Conservation (phyloP, 2,329 filamentous ascomycete genomes). For the Seiridium unicorne region DNA sequence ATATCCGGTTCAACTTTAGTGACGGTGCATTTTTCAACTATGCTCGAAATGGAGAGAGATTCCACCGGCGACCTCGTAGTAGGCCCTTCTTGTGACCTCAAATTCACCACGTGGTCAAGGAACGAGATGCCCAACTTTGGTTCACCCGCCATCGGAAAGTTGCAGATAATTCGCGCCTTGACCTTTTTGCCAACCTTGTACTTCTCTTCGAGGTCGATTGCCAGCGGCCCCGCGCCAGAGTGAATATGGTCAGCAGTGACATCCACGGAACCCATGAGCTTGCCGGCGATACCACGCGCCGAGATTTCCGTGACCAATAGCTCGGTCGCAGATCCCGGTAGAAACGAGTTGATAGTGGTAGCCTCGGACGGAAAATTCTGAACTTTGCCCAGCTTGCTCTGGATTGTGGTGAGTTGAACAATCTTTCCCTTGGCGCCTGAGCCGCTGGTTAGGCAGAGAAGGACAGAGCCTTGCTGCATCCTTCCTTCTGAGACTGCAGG, state of each 20-base stretch:
- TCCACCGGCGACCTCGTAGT: conserved; percentile 50
- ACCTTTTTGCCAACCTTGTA: conserved; percentile 83
- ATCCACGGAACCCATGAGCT: conserved; percentile 88
- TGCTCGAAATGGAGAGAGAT: conserved; percentile 67
- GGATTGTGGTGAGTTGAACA: conserved; percentile 78
- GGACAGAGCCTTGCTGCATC: conserved; percentile 79
- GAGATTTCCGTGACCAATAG: conserved; percentile 77
- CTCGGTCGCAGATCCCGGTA: conserved; percentile 89
- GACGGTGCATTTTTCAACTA: conserved; percentile 76
- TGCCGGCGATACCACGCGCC: conserved; percentile 75
- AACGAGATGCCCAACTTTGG: conserved; percentile 87
- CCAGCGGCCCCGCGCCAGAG: conserved; percentile 71
- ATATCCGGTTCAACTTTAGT: conserved; percentile 75
- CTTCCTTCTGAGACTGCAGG: conserved; percentile 60
- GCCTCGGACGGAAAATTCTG: conserved; percentile 69
- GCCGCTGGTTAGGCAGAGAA: conserved; percentile 78
- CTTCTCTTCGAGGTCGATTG: conserved; percentile 69
- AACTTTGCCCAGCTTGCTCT: conserved; percentile 65
- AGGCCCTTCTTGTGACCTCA: conserved; percentile 50
- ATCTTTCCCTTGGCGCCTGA: conserved; percentile 78
- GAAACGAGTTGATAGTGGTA: conserved; percentile 83
- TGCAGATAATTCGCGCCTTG: conserved; percentile 84
- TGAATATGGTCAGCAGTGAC: conserved; percentile 89
- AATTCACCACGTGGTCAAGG: conserved; percentile 75
- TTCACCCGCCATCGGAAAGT: conserved; percentile 73